phyloP scores from a whole-genome alignment of 2,329 filamentous ascomycete genomes.

The Nigrospora sphaerica region DNA sequence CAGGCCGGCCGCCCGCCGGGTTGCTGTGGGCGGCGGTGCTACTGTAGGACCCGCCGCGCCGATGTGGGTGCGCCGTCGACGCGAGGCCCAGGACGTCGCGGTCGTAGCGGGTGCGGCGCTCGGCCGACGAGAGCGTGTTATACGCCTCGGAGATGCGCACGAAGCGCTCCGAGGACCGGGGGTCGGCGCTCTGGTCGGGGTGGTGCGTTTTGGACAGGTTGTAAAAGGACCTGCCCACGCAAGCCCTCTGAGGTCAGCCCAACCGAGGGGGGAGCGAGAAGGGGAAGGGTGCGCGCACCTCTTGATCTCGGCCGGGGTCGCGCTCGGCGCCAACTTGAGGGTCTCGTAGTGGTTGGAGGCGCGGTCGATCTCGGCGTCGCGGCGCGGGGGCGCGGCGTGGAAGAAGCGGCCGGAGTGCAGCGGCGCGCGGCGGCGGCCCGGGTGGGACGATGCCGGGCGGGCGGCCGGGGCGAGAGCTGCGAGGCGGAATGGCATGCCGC shows the following conservation, averaged over 20 bases:
- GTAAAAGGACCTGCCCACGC: slow-evolving; percentile 79
- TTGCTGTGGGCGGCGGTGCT: slow-evolving; percentile 45
- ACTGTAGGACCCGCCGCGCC: slow-evolving; percentile 42
- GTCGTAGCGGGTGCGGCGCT: slow-evolving; percentile 78
- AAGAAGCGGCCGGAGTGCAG: background rate
- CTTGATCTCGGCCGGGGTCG: slow-evolving; percentile 74
- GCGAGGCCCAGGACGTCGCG: slow-evolving; percentile 48
- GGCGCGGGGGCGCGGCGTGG: background rate
- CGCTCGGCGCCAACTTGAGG: slow-evolving; percentile 63
- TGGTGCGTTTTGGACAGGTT: slow-evolving; percentile 85
- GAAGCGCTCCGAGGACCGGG: slow-evolving; percentile 67
- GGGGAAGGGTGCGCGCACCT: slow-evolving; percentile 42
- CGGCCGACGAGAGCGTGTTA: slow-evolving; percentile 61
- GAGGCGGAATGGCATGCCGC: no score
- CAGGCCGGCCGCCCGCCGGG: slow-evolving; percentile 67
- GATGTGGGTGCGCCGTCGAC: slow-evolving; percentile 15
- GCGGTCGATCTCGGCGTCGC: slow-evolving; percentile 7
- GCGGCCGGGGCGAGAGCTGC: no score
- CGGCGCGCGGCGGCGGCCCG: background rate
- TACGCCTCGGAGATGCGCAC: slow-evolving; percentile 81
- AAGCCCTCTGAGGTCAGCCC: no score
- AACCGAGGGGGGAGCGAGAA: background rate
- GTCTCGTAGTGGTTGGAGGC: slow-evolving; percentile 71
- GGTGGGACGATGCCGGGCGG: no score
- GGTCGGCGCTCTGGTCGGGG: slow-evolving; percentile 82